phyloP scores from a whole-genome alignment of 257 asterid genomes.

The Nicotiana obtusifolia region DNA sequence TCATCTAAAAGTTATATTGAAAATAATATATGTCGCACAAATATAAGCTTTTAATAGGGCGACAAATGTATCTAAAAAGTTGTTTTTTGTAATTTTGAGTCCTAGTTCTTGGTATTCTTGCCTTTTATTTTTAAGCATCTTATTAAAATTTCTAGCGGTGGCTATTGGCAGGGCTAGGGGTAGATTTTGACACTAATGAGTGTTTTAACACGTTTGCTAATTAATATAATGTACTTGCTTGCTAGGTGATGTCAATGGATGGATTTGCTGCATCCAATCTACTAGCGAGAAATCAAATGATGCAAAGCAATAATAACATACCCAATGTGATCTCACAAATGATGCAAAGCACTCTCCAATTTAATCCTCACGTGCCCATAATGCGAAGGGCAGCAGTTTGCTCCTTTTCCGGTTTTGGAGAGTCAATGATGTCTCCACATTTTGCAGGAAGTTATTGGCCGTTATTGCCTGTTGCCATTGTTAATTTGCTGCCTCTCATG shows the following conservation, averaged over 20 bases:
- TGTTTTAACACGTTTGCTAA: not conserved
- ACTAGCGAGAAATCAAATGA: not conserved
- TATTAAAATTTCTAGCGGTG: not conserved
- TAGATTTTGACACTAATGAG: no score
- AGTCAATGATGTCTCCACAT: no score
- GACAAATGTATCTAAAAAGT: no score
- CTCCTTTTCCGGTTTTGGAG: not conserved
- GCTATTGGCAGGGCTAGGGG: not conserved
- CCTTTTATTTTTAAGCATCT: no score
- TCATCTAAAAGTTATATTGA: no score
- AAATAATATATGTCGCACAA: not conserved
- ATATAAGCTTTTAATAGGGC: no score
- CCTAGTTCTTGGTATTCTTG: no score
- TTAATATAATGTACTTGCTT: not conserved
- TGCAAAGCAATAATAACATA: not conserved
- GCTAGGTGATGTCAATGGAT: slow-evolving; percentile 1
- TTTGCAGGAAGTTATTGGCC: no score
- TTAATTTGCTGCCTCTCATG: no score
- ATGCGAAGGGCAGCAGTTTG: not conserved
- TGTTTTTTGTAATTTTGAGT: no score
- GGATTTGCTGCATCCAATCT: not conserved
- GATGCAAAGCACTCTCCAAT: not conserved
- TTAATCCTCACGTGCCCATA: not conserved
- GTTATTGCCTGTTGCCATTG: no score
- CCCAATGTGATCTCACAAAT: not conserved